phyloP scores from a whole-genome alignment of 1,284 basidiomycete species.

The Trametes hirsuta region DNA sequence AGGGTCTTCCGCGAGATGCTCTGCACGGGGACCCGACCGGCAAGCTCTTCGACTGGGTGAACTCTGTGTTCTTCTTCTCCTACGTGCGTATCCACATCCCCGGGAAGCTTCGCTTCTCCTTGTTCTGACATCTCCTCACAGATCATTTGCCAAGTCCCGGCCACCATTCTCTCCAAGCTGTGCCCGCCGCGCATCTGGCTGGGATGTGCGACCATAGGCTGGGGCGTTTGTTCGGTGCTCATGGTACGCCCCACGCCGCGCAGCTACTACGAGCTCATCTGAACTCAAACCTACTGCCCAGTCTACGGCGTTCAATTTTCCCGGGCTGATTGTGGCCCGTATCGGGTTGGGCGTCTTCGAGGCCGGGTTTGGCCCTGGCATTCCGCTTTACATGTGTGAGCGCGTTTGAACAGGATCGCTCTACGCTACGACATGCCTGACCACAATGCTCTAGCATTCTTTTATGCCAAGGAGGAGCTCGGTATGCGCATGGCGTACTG shows the following conservation, averaged over 20 bases:
- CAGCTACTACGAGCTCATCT: background rate
- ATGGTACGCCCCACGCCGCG: constrained; percentile 50
- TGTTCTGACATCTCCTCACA: constrained; percentile 31
- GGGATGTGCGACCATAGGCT: constrained; percentile 65
- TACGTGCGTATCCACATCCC: constrained; percentile 51
- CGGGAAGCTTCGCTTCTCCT: background rate
- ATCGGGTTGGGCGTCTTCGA: constrained; percentile 72
- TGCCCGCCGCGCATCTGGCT: constrained; percentile 70
- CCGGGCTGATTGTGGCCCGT: constrained; percentile 59
- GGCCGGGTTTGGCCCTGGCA: constrained; percentile 72
- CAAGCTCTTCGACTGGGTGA: constrained; percentile 71
- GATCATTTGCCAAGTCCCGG: constrained; percentile 76
- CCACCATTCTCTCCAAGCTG: constrained; percentile 66
- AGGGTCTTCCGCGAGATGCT: constrained; percentile 64
- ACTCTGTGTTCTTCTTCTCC: constrained; percentile 75
- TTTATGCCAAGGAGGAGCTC: constrained; percentile 75
- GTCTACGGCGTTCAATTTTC: constrained; percentile 62
- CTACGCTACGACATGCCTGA: background rate
- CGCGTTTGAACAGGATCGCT: background rate
- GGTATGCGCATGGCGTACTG: constrained; percentile 75
- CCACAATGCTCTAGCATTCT: constrained; percentile 53
- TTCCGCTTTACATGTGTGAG: constrained; percentile 76
- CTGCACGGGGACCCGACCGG: constrained; percentile 72
- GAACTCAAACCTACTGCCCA: constrained; percentile 30
- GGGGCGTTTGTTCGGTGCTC: constrained; percentile 70